phyloP scores from a whole-genome alignment of 2,329 filamentous ascomycete genomes.

The Clarireedia hainanense region DNA sequence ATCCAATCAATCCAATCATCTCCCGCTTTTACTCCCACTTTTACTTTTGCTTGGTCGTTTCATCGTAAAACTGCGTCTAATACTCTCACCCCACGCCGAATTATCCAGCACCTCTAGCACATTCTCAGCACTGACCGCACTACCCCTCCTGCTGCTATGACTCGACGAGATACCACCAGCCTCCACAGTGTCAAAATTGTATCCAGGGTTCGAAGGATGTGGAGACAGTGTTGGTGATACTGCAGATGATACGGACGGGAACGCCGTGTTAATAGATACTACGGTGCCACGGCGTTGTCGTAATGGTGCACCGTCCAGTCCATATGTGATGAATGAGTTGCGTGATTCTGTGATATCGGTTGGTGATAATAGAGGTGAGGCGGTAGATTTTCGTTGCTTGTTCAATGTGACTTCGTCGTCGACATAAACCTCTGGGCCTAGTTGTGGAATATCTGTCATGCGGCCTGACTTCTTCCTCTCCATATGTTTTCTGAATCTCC shows the following conservation, averaged over 20 bases:
- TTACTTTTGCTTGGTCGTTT: constrained; percentile 33
- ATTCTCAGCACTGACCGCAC: constrained; percentile 64
- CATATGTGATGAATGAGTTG: constrained; percentile 25
- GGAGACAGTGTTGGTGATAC: constrained; percentile 19
- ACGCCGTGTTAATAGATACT: constrained; percentile 1
- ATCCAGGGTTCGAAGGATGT: constrained; percentile 28
- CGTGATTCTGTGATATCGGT: constrained; percentile 19
- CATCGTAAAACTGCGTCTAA: constrained; percentile 76
- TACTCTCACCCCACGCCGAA: constrained; percentile 89
- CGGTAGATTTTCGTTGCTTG: constrained; percentile 14
- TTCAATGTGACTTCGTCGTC: constrained; percentile 57
- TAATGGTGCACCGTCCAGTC: constrained; percentile 21
- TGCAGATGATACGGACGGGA: constrained; percentile 16
- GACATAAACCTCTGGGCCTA: constrained; percentile 83
- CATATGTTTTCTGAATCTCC: constrained; percentile 69
- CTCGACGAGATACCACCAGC: constrained; percentile 16
- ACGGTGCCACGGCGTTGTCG: constrained; percentile 19
- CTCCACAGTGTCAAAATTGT: constrained; percentile 23
- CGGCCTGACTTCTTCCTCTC: constrained; percentile 66
- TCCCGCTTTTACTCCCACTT: background rate
- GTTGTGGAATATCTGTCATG: constrained; percentile 69
- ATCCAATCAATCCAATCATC: background rate
- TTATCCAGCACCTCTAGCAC: constrained; percentile 81
- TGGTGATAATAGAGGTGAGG: constrained; percentile 21
- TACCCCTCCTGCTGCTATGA: constrained; percentile 53